Conservation (phyloP, 1,284 basidiomycete genomes). For the Trichosporon coremiiforme region DNA sequence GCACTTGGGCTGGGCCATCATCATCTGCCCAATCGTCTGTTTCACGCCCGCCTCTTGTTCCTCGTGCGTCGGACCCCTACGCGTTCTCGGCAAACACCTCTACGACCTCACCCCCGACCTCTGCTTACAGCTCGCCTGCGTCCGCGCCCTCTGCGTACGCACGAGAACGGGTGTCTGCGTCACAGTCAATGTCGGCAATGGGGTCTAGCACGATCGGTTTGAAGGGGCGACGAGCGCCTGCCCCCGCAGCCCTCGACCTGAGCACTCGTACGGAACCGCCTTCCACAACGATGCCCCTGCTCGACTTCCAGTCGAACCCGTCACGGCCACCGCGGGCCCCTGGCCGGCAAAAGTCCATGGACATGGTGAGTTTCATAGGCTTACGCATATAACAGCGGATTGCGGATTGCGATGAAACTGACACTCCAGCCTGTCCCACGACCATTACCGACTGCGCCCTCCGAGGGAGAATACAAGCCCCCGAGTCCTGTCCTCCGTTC, state of each 20-base stretch:
- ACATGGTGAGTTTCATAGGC: conserved; percentile 23
- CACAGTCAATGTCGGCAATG: conserved; percentile 36
- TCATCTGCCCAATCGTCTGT: conserved; percentile 13
- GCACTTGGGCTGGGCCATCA: conserved; percentile 6
- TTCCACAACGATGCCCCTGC: conserved; percentile 5
- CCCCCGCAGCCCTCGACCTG: conserved; percentile 24
- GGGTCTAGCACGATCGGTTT: conserved; percentile 9
- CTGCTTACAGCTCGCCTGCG: conserved; percentile 9
- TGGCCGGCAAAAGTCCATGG: conserved; percentile 17
- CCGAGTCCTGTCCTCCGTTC: background rate
- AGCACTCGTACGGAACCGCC: conserved; percentile 11
- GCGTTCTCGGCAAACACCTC: conserved; percentile 16
- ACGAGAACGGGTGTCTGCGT: conserved; percentile 30
- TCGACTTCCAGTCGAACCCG: background rate
- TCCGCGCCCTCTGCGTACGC: conserved; percentile 3
- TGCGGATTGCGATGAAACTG: background rate
- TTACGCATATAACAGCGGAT: background rate
- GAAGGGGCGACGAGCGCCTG: conserved; percentile 23
- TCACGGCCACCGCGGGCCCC: conserved; percentile 7
- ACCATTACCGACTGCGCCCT: conserved; percentile 8
- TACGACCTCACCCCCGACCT: background rate
- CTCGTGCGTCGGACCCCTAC: conserved; percentile 20
- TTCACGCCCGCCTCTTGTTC: conserved; percentile 11
- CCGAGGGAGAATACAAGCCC: conserved; percentile 4
- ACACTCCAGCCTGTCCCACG: conserved; percentile 15